Percentiles rank a stretch among this genome's conserved stretches.
Evolutionary conservation across 495 filamentous ascomycete genomes (phyloP).

Genomic region (Bryoglossum gracile): DNA sequence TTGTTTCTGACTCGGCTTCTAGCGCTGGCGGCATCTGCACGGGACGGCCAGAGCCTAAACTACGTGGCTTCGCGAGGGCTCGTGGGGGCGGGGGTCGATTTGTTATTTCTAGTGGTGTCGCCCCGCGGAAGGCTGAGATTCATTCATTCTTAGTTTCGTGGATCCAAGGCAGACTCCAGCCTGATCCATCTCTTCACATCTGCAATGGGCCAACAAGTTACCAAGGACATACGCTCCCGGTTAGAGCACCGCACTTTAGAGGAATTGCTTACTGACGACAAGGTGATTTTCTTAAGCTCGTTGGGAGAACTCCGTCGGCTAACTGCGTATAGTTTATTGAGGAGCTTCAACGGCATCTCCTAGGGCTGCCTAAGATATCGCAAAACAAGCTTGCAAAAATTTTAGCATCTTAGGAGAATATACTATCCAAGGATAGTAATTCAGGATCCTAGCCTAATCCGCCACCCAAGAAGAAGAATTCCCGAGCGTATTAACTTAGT

Average conservation of each 20-base stretch:
- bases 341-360: neutral
- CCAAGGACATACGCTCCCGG: neutral
- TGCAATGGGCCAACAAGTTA: neutral
- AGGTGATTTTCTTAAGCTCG: neutral
- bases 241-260: neutral
- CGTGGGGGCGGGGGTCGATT: neutral
- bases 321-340: neutral
- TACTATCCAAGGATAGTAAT: conserved; percentile 3
- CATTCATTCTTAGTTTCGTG: neutral
- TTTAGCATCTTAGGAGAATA: conserved; percentile 4
- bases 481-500: conserved; percentile 1
- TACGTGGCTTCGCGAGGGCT: neutral
- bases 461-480: conserved; percentile 4
- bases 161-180: neutral
- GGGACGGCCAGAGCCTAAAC: neutral
- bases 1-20: neutral
- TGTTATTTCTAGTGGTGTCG: no score
- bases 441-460: conserved; percentile 13
- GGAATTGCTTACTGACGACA: neutral
- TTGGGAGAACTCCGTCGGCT: neutral
- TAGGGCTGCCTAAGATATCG: neutral
- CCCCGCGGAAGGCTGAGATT: neutral
- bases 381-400: conserved; percentile 6
- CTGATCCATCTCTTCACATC: neutral
- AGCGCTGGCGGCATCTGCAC: neutral